Evolutionary conservation across 2,329 filamentous ascomycete genomes (phyloP), one percentile per base, ranked within the genome.

Genomic region (Teratosphaeria pseudoeucalypti): DNA sequence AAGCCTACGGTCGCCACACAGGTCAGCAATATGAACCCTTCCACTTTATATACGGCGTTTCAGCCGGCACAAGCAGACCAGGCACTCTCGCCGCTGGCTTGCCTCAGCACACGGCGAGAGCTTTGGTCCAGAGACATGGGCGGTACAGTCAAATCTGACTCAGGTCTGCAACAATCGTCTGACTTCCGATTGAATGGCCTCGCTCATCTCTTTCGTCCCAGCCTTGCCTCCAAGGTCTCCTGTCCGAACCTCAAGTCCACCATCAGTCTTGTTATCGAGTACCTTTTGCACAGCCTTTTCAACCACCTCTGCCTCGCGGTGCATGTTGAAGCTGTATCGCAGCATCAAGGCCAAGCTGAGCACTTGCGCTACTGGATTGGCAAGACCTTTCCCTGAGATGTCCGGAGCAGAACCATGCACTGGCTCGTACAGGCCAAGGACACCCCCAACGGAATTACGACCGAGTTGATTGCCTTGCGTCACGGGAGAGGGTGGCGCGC

Each of bases 171-270:
- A 58, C 58, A 69, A 49, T 52, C 61, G 59, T 59, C 62, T 65
- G 7, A 71, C 68, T 54, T 69, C 65, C 11, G 59, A 57, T 58
- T 70, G 69, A n/a, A 70, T 67, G 0, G 75, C 76, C 54, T 76
- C 73, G 3, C 76, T 78, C 37, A 78, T 77, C 55, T 77, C 72
- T 58, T 74, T 71, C 0, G 76, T 78, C 7, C 65, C 72, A 0
- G 72, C 71, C 47, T 66, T 73, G 2, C 82, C 82, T 5, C 81
- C 82, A 1, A 85, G 72, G 70, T 85, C 82, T 6, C 75, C 75
- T 0, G 55, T 56, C 47, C 78, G 68, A 14, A 82, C 69, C 0
- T 81, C 81, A 7, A 74, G 73, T 59, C 79, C 81, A 19, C 78
- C 81, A 11, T 74, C 75, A 63, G 82, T 80, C 2, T 84, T 80